Percentiles rank a stretch among this genome's conserved stretches.
phyloP scores from a whole-genome alignment of 1,284 basidiomycete species.

The Ceratobasidium sp. region DNA sequence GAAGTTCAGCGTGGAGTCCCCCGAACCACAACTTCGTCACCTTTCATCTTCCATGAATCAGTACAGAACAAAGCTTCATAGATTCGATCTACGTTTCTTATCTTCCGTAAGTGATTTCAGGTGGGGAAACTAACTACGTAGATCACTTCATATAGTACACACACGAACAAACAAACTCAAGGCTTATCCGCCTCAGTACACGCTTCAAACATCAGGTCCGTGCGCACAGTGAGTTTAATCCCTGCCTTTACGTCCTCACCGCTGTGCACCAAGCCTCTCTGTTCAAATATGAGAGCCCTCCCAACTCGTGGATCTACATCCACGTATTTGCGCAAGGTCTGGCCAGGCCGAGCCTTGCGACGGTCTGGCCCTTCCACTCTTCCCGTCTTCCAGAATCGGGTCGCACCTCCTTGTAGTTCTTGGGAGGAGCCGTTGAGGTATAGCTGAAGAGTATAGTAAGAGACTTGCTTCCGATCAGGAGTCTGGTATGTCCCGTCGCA shows the following conservation, averaged over 20 bases:
- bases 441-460: slow-evolving; percentile 42
- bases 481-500: slow-evolving; percentile 43
- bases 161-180: slow-evolving; percentile 6
- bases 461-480: slow-evolving; percentile 39
- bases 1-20: slow-evolving; percentile 2
- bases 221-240: slow-evolving; percentile 35
- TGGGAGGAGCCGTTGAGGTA: slow-evolving; percentile 42
- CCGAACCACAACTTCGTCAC: slow-evolving; percentile 3
- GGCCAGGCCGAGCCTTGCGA: slow-evolving; percentile 14
- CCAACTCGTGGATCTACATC: slow-evolving; percentile 43
- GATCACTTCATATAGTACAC: slow-evolving; percentile 7
- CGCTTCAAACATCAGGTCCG: slow-evolving; percentile 35
- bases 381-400: slow-evolving; percentile 28
- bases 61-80: slow-evolving; percentile 7
- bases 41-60: slow-evolving; percentile 8
- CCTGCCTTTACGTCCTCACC: slow-evolving; percentile 41
- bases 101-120: slow-evolving; percentile 17
- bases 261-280: slow-evolving; percentile 39
- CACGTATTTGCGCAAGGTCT: slow-evolving; percentile 16
- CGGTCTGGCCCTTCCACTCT: slow-evolving; percentile 14
- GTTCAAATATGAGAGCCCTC: slow-evolving; percentile 43
- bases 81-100: slow-evolving; percentile 10
- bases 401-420: slow-evolving; percentile 40
- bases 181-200: neutral
- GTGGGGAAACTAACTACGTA: slow-evolving; percentile 16